Percentiles rank a stretch among this genome's conserved stretches.
Evolutionary conservation across 2,329 filamentous ascomycete species (phyloP).

Genomic region (Polychaeton citri): DNA sequence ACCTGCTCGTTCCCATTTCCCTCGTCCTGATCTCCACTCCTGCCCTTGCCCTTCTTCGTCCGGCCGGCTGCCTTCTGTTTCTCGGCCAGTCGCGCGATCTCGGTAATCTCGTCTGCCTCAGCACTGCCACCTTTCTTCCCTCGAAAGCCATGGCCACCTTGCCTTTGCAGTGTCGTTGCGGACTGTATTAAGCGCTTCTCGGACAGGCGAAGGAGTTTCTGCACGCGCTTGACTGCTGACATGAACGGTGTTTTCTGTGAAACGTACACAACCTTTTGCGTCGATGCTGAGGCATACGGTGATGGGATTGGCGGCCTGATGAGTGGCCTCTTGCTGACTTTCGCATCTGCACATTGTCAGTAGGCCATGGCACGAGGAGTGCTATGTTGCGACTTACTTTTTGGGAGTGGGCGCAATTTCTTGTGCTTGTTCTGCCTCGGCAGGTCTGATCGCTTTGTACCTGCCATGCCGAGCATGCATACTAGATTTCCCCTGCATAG

Average conservation of each 20-base stretch:
- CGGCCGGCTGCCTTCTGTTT: slow-evolving; percentile 15
- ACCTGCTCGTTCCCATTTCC: slow-evolving; percentile 37
- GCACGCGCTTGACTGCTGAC: slow-evolving; percentile 51
- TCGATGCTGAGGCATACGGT: slow-evolving; percentile 35
- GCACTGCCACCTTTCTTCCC: slow-evolving; percentile 13
- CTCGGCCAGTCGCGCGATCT: slow-evolving; percentile 25
- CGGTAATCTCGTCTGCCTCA: slow-evolving; percentile 15
- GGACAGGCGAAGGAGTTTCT: slow-evolving; percentile 46
- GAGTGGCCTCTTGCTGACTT: slow-evolving; percentile 43
- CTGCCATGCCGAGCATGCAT: too few species aligned
- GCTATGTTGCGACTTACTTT: slow-evolving; percentile 5
- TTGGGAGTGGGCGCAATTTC: slow-evolving; percentile 12
- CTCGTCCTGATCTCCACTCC: slow-evolving; percentile 21
- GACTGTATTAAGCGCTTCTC: slow-evolving; percentile 37
- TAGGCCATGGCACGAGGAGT: neutral
- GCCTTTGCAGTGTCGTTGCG: slow-evolving; percentile 11
- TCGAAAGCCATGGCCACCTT: slow-evolving; percentile 8
- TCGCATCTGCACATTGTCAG: slow-evolving; percentile 25
- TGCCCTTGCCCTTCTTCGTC: slow-evolving; percentile 18
- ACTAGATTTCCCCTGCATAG: too few species aligned
- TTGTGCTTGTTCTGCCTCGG: slow-evolving; percentile 2
- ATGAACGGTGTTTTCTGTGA: slow-evolving; percentile 53
- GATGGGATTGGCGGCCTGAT: slow-evolving; percentile 42
- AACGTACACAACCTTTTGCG: slow-evolving; percentile 52
- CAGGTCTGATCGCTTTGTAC: too few species aligned